Percentiles rank a stretch among this genome's conserved stretches.
phyloP scores from a whole-genome alignment of 768 basidiomycete species.

The Mycena filopes region DNA sequence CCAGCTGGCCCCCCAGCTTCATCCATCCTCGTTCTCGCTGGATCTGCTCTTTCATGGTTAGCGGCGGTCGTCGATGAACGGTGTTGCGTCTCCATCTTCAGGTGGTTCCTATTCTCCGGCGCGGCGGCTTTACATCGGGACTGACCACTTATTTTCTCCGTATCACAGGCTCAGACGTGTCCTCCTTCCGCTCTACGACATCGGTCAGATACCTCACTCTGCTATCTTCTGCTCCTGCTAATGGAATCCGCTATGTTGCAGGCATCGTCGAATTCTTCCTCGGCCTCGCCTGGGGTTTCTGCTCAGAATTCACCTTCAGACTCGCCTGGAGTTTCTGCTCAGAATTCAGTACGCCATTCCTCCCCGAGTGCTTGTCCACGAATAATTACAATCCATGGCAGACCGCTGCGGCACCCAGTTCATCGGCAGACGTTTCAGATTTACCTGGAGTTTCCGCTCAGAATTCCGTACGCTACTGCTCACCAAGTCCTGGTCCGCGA shows the following conservation, averaged over 20 bases:
- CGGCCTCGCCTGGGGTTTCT: background rate
- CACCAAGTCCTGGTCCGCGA: background rate
- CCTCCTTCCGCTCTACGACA: conserved; percentile 6
- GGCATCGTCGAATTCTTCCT: conserved; percentile 7
- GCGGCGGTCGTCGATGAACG: conserved; percentile 17
- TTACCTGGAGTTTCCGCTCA: too few species aligned
- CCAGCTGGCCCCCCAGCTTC: conserved; percentile 8
- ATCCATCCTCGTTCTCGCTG: conserved; percentile 3
- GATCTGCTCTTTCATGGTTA: conserved; percentile 23
- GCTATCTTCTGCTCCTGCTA: background rate
- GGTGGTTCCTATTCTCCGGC: background rate
- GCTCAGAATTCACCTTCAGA: background rate
- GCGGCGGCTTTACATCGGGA: conserved; percentile 29
- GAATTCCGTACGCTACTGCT: background rate
- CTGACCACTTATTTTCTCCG: conserved; percentile 17
- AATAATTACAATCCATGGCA: too few species aligned
- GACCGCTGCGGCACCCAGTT: too few species aligned
- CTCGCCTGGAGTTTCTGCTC: conserved; percentile 1
- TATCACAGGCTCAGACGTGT: conserved; percentile 16
- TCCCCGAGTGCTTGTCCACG: background rate
- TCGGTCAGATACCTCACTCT: conserved; percentile 7
- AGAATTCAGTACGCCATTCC: background rate
- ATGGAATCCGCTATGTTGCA: conserved; percentile 1
- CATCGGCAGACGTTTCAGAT: too few species aligned
- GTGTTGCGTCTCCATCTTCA: conserved; percentile 27